These are phyloP conservation scores for Hydrangea macrophylla DNA, from an alignment of 148 eudicot species.

Conservation along the genomic window DNA sequence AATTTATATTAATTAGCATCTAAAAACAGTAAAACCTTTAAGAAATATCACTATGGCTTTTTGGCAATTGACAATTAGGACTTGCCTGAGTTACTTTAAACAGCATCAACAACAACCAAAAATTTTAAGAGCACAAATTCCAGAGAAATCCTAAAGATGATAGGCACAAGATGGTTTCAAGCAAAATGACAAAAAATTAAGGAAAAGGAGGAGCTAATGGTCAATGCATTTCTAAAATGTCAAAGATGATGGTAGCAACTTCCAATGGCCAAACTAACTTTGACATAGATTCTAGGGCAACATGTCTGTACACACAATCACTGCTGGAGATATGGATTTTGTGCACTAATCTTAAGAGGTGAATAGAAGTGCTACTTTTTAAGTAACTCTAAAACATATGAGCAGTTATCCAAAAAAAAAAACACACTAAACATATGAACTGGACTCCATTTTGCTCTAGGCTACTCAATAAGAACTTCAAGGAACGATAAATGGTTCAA, in stretches of 20 bases:
- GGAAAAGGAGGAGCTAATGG: neutral
- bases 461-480: neutral
- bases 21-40: neutral
- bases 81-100: too few species aligned
- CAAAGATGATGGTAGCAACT: neutral
- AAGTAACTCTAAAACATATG: neutral
- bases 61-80: too few species aligned
- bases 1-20: neutral
- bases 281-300: neutral
- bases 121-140: neutral
- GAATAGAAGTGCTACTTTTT: neutral
- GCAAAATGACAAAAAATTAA: conserved; percentile 1
- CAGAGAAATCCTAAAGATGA: neutral
- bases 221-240: neutral
- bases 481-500: neutral
- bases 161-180: neutral
- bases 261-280: neutral
- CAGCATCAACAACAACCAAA: neutral
- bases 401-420: too few species aligned
- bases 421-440: neutral
- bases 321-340: neutral
- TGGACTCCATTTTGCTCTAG: neutral
- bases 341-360: neutral
- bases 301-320: neutral
- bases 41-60: too few species aligned